These are phyloP conservation scores for Myxozyma udenii DNA, from an alignment of 805 yeast genomes.

Conservation along the genomic window DNA sequence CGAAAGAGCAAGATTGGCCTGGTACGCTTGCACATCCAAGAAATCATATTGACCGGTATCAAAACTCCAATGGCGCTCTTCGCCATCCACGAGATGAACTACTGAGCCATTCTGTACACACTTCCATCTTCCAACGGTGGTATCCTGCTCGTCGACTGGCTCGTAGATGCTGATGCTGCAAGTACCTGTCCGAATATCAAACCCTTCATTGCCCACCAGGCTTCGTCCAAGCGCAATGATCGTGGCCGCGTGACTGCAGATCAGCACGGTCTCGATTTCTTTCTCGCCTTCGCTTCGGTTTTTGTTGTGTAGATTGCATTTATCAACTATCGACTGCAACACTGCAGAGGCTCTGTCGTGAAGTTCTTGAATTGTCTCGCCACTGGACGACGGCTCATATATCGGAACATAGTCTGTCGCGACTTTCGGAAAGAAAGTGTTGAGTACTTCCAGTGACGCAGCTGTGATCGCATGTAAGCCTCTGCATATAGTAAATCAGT, in stretches of 20 bases:
- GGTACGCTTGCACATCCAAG: conserved; percentile 24
- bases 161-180: conserved; percentile 74
- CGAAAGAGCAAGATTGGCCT: conserved; percentile 1
- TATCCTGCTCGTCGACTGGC: conserved; percentile 25
- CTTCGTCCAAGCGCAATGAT: conserved; percentile 85
- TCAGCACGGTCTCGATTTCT: conserved; percentile 55
- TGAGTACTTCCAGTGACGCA: conserved; percentile 50
- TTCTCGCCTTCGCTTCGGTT: conserved; percentile 59
- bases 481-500: background rate
- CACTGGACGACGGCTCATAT: conserved; percentile 58
- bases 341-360: conserved; percentile 58
- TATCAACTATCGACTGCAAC: conserved; percentile 55
- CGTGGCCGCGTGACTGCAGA: conserved; percentile 93
- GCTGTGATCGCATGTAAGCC: conserved; percentile 36
- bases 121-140: conserved; percentile 50
- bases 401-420: conserved; percentile 52
- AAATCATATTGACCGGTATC: conserved; percentile 33
- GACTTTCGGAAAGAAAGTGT: conserved; percentile 52
- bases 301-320: no score
- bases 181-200: conserved; percentile 69
- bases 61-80: conserved; percentile 93
- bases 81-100: conserved; percentile 68
- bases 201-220: conserved; percentile 52
- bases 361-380: conserved; percentile 75
- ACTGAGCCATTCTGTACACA: conserved; percentile 69